Percentiles rank a stretch among this genome's conserved stretches.
Evolutionary conservation across 345 rosid species (phyloP).

Genomic region (Bruguiera parviflora): DNA sequence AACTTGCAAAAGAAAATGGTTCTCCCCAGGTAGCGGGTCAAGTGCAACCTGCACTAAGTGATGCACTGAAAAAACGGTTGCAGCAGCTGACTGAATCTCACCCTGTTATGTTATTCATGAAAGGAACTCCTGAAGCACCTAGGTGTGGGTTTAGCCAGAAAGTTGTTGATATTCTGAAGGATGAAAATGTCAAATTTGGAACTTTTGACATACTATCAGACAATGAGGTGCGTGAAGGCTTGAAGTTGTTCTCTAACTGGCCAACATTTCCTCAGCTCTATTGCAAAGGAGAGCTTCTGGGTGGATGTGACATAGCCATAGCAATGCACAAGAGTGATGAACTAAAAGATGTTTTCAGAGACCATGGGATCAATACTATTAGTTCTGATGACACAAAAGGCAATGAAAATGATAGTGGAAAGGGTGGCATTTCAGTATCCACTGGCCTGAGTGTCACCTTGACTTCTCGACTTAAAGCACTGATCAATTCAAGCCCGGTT

Average conservation of each 20-base stretch:
- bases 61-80: conserved; percentile 45
- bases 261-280: conserved; percentile 99
- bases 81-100: conserved; percentile 66
- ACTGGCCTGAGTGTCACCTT: conserved; percentile 59
- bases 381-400: conserved; percentile 14
- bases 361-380: conserved; percentile 46
- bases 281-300: conserved; percentile 91
- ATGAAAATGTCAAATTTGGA: conserved; percentile 72
- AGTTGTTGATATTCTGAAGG: conserved; percentile 69
- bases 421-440: conserved; percentile 47
- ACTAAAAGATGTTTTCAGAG: conserved; percentile 65
- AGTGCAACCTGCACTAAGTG: conserved; percentile 37
- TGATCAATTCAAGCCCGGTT: conserved; percentile 63
- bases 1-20: conserved; percentile 54
- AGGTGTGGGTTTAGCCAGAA: conserved; percentile 83
- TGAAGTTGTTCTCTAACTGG: conserved; percentile 95
- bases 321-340: conserved; percentile 96
- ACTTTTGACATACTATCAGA: conserved; percentile 77
- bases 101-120: conserved; percentile 89
- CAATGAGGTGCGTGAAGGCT: conserved; percentile 78
- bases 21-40: conserved; percentile 34
- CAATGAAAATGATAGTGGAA: conserved; percentile 29
- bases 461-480: conserved; percentile 52
- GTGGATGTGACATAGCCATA: conserved; percentile 81
- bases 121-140: conserved; percentile 84